A percentile compares a stretch with the other conserved stretches of the same genome.
Evolutionary conservation across 192 early-diverging fungal species (phyloP).

Genomic region (Ramicandelaber brevisporus): DNA sequence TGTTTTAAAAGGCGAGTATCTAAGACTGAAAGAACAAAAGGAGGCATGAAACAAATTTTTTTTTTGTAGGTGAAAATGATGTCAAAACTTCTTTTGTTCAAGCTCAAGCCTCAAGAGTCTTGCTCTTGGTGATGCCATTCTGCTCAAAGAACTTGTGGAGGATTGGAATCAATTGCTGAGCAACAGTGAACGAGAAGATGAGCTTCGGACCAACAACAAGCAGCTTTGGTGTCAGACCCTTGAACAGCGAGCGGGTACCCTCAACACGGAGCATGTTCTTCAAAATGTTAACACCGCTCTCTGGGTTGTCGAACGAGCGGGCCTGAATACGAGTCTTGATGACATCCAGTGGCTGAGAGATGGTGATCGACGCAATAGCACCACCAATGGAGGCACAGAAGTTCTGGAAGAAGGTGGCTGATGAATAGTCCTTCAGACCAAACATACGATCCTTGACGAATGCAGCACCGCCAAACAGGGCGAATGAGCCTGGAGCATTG

Average conservation of each 20-base stretch:
- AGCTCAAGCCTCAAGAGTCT: too few species aligned
- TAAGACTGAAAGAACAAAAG: too few species aligned
- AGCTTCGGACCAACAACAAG: slow-evolving; percentile 87
- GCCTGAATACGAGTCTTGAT: slow-evolving; percentile 99
- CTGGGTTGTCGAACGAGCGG: slow-evolving; percentile 61
- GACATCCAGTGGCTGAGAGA: slow-evolving; percentile 91
- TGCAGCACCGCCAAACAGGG: slow-evolving; percentile 80
- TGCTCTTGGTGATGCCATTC: slow-evolving; percentile 11
- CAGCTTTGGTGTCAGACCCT: slow-evolving; percentile 74
- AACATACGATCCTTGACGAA: slow-evolving; percentile 86
- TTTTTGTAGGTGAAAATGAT: too few species aligned
- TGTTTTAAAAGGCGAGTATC: too few species aligned
- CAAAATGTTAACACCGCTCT: slow-evolving; percentile 69
- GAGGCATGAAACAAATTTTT: too few species aligned
- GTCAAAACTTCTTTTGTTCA: too few species aligned
- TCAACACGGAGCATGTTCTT: slow-evolving; percentile 76
- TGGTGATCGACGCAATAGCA: slow-evolving; percentile 75
- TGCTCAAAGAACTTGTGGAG: slow-evolving; percentile 25
- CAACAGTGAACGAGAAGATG: slow-evolving; percentile 90
- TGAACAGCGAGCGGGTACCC: slow-evolving; percentile 85
- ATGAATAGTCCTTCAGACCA: slow-evolving; percentile 65
- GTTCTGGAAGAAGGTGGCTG: slow-evolving; percentile 98
- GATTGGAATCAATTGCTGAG: slow-evolving; percentile 77
- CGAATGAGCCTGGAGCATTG: slow-evolving; percentile 96
- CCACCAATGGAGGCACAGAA: slow-evolving; percentile 90